Evolutionary conservation across 1,284 basidiomycete genomes (phyloP).

Genomic region (Malassezia caprae): DNA sequence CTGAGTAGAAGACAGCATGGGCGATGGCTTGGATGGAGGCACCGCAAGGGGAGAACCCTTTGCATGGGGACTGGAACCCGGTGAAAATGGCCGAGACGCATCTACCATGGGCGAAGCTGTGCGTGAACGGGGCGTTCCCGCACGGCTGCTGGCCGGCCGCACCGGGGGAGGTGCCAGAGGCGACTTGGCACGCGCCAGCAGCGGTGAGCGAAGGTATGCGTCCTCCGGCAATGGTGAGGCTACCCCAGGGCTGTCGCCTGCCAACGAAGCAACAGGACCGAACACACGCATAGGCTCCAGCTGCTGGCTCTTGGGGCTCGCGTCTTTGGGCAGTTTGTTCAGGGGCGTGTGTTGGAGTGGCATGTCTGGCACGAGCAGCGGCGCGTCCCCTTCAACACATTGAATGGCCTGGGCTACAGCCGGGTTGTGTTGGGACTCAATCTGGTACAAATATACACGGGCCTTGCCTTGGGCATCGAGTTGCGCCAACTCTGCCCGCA

Average conservation of each 20-base stretch:
- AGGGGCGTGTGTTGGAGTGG: background rate
- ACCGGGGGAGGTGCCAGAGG: background rate
- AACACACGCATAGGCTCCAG: constrained; percentile 1
- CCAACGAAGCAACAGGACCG: background rate
- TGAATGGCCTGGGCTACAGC: constrained; percentile 15
- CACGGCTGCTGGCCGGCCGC: background rate
- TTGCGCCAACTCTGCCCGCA: constrained; percentile 25
- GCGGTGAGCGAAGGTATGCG: background rate
- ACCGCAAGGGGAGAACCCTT: background rate
- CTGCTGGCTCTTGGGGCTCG: background rate
- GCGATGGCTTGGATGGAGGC: background rate
- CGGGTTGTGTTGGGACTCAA: constrained; percentile 34
- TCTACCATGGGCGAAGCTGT: background rate
- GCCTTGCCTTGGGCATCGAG: constrained; percentile 23
- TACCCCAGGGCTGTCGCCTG: background rate
- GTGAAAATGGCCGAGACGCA: background rate
- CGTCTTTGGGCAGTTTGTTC: background rate
- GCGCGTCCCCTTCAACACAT: background rate
- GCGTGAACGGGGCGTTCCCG: background rate
- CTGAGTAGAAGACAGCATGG: background rate
- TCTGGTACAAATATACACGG: constrained; percentile 35
- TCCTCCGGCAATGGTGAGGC: constrained; percentile 3
- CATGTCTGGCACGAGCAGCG: background rate
- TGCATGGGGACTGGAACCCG: background rate
- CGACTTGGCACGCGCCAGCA: background rate